Evolutionary conservation across 2,329 filamentous ascomycete species (phyloP).

Genomic region (Sporothrix phasma): DNA sequence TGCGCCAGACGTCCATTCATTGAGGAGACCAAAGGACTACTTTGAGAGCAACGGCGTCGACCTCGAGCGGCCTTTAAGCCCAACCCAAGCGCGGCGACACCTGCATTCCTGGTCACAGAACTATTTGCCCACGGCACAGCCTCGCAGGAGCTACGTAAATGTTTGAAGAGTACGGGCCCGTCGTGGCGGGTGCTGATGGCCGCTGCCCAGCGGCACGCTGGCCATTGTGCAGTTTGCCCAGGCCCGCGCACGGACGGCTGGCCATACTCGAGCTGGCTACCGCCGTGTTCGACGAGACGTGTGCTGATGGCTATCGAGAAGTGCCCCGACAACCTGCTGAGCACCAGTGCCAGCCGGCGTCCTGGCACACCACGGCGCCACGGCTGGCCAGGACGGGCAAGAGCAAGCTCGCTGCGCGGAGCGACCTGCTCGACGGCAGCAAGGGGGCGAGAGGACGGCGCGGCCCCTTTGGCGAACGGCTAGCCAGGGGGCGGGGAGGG

Average conservation of each 20-base stretch:
- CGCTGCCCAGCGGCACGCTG: constrained; percentile 85
- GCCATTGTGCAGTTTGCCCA: constrained; percentile 85
- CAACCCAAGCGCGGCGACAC: constrained; percentile 65
- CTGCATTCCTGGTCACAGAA: constrained; percentile 90
- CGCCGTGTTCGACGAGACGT: constrained; percentile 81
- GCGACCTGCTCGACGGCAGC: constrained; percentile 14
- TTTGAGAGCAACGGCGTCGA: constrained; percentile 83
- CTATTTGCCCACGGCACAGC: constrained; percentile 77
- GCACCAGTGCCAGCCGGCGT: constrained; percentile 22
- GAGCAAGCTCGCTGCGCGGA: constrained; percentile 15
- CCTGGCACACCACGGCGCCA: constrained; percentile 9
- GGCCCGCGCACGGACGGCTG: constrained; percentile 64
- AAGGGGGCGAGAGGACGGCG: too few species aligned
- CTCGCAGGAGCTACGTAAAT: constrained; percentile 67
- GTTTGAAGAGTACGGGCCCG: constrained; percentile 76
- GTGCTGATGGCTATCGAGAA: constrained; percentile 92
- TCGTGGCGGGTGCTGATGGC: constrained; percentile 78
- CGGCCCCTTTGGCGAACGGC: too few species aligned
- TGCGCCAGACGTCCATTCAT: constrained; percentile 87
- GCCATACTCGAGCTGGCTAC: constrained; percentile 85
- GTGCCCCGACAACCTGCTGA: constrained; percentile 74
- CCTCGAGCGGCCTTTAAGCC: constrained; percentile 83
- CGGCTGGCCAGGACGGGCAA: constrained; percentile 1
- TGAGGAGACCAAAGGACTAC: constrained; percentile 88
- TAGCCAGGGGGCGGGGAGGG: too few species aligned